Evolutionary conservation across 2,329 filamentous ascomycete species (phyloP).

Genomic region (Penicillium capsulatum): DNA sequence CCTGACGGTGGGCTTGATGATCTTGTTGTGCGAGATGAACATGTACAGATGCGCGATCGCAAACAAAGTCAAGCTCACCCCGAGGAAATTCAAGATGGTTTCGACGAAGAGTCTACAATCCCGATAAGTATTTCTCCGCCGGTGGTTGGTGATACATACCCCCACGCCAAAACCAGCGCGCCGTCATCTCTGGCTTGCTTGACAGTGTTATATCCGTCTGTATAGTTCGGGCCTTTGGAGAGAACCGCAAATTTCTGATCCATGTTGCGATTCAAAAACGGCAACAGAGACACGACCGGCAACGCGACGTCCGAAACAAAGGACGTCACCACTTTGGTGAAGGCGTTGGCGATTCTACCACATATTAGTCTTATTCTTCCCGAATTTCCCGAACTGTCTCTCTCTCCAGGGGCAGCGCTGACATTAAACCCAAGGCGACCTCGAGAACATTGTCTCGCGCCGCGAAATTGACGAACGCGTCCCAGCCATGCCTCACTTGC

Average conservation of each 20-base stretch:
- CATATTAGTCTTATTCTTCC: not conserved
- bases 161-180: constrained; percentile 68
- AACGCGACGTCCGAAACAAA: constrained; percentile 68
- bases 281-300: constrained; percentile 63
- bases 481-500: constrained; percentile 52
- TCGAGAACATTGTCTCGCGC: constrained; percentile 71
- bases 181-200: constrained; percentile 66
- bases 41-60: constrained; percentile 61
- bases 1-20: constrained; percentile 66
- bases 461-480: constrained; percentile 67
- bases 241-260: constrained; percentile 70
- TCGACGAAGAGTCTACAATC: constrained; percentile 22
- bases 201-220: constrained; percentile 64
- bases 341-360: constrained; percentile 60
- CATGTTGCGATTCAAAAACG: constrained; percentile 66
- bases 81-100: constrained; percentile 61
- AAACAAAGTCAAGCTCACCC: constrained; percentile 63
- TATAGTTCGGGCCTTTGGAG: constrained; percentile 53
- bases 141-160: constrained; percentile 41
- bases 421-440: constrained; percentile 73
- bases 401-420: constrained; percentile 14
- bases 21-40: constrained; percentile 57
- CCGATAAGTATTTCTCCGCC: not conserved
- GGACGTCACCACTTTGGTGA: constrained; percentile 67
- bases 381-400: not conserved